These are phyloP conservation scores for Grosmannia clavigera DNA, from an alignment of 2,329 filamentous ascomycete species.

Conservation along the genomic window DNA sequence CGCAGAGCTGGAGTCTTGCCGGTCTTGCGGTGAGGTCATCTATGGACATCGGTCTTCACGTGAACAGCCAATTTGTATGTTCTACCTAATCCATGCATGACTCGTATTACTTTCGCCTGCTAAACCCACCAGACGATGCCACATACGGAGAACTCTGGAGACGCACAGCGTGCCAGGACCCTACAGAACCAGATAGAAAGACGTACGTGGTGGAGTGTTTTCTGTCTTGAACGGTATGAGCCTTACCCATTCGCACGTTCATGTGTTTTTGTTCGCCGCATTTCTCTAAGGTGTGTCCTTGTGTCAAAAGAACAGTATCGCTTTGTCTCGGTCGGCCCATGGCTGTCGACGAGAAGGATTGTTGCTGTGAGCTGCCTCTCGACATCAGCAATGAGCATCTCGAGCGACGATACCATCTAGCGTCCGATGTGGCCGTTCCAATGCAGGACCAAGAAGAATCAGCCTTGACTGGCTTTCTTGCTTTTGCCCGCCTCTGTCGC, in stretches of 20 bases:
- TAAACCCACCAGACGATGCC: neutral
- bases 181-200: slow-evolving; percentile 14
- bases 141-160: neutral
- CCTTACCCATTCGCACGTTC: too few relatives aligned
- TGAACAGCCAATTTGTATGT: slow-evolving; percentile 12
- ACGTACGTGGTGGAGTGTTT: slow-evolving; percentile 20
- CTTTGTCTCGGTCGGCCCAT: slow-evolving; percentile 19
- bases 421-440: too few relatives aligned
- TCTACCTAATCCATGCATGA: too few relatives aligned
- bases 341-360: slow-evolving; percentile 17
- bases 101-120: too few relatives aligned
- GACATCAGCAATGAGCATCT: slow-evolving; percentile 17
- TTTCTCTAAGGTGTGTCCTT: too few relatives aligned
- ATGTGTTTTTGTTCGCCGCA: too few relatives aligned
- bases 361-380: slow-evolving; percentile 17
- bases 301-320: slow-evolving; percentile 13
- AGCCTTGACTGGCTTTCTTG: slow-evolving; percentile 15
- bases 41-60: slow-evolving; percentile 18
- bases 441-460: neutral
- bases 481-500: slow-evolving; percentile 16
- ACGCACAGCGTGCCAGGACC: neutral
- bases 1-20: slow-evolving; percentile 17
- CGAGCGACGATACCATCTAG: slow-evolving; percentile 6
- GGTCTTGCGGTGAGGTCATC: slow-evolving; percentile 18
- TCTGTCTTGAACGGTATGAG: slow-evolving; percentile 16